Percentiles rank a stretch among this genome's conserved stretches.
phyloP scores from a whole-genome alignment of 352 stramenopile genomes.

The Globisporangium apiculatum region DNA sequence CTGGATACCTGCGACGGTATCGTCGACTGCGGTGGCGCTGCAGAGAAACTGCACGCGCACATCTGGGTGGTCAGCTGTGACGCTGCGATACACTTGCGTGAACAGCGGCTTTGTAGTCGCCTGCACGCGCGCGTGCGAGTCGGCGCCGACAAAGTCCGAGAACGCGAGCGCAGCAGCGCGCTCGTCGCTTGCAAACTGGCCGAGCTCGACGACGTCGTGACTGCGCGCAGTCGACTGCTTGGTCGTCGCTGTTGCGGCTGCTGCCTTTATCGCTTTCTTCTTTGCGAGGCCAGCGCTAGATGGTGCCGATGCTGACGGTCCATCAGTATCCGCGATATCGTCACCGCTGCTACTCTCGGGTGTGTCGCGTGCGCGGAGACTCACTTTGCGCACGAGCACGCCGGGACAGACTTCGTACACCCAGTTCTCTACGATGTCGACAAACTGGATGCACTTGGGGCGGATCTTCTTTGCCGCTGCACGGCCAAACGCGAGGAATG shows the following conservation, averaged over 20 bases:
- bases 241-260: background rate
- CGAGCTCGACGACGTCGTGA: slow-evolving; percentile 34
- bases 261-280: slow-evolving; percentile 2
- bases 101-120: slow-evolving; percentile 41
- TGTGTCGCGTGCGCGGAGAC: slow-evolving; percentile 11
- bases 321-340: slow-evolving; percentile 2
- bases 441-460: slow-evolving; percentile 59
- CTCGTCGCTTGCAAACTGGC: slow-evolving; percentile 25
- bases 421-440: slow-evolving; percentile 35
- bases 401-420: slow-evolving; percentile 66
- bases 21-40: slow-evolving; percentile 31
- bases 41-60: slow-evolving; percentile 74
- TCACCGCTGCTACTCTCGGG: background rate
- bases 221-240: background rate
- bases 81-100: slow-evolving; percentile 44
- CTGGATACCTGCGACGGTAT: slow-evolving; percentile 35
- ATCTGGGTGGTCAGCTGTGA: slow-evolving; percentile 10
- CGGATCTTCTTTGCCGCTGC: slow-evolving; percentile 46
- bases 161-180: slow-evolving; percentile 25
- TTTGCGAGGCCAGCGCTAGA: slow-evolving; percentile 6
- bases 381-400: slow-evolving; percentile 47
- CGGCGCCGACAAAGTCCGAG: slow-evolving; percentile 35
- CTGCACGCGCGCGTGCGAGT: slow-evolving; percentile 37
- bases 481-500: slow-evolving; percentile 44
- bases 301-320: background rate